Base-by-base conservation (phyloP, 2,329 filamentous ascomycete genomes). In the Trichoderma atroviride region DNA sequence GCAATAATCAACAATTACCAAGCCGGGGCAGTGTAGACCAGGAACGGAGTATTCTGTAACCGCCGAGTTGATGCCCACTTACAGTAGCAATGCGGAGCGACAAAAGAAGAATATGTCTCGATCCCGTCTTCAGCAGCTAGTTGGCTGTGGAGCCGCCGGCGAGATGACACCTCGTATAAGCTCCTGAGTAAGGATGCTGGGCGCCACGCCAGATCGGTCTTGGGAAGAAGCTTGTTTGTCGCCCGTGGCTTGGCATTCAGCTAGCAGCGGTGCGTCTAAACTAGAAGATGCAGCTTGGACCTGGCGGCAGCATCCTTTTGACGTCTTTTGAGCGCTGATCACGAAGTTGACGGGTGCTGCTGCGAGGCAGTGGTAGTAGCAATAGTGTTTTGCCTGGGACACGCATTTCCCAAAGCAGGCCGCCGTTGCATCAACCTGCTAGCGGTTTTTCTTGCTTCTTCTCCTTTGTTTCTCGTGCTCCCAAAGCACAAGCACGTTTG, bases 91-190 rank as follows among this genome's bases (percentile, higher is more conserved):
- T 19, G 27, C 22, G 43, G 22, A 19, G 5, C 22, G 24, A 7
- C 33, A 16, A 27, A 29, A 27, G 40, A 14, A 56, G 7, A 24
- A 10, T 14, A 29, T 56, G 37, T 9, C 50, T 64, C 33, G 27
- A 31, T 52, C n/a, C 40, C 19, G 40, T n/a, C 16, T 43, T 3
- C 16, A n/a, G 19, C 40, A 43, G 16, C 40, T 43, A 43, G 40
- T 43, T 50, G 47, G 19, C 19, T 47, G 62, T 65, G 53, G 53
- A 58, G 53, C 63, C 62, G 31, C 47, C 27, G 37, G 33, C 47
- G 63, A 66, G 63, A 66, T 66, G 63, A 66, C 53, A 50, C 37
- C 63, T 66, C 63, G 63, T 67, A 67, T 66, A 67, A 67, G 55
- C 63, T 67, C 53, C 63, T 67, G 55, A 58, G 40, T 37, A 66